Conservation (phyloP, 495 filamentous ascomycete species). For the Podospora australis region DNA sequence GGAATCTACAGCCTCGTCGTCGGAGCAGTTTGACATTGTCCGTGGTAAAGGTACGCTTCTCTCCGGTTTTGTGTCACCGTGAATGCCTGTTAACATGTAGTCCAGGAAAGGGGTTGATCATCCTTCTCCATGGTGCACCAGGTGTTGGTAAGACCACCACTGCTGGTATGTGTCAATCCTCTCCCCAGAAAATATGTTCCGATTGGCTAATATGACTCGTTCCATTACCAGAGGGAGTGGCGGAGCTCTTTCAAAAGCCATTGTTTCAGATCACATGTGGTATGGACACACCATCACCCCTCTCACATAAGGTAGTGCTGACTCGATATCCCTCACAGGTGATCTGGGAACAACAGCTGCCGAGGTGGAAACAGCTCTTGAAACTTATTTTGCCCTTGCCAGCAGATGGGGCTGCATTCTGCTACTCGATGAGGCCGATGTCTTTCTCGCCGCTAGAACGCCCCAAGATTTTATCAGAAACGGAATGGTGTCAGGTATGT, state of each 20-base stretch:
- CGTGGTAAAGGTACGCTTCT: slow-evolving; percentile 33
- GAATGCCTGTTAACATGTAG: not conserved
- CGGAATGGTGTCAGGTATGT: slow-evolving; percentile 36
- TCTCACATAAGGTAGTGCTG: not conserved
- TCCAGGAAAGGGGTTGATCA: slow-evolving; percentile 41
- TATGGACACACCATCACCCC: slow-evolving; percentile 1
- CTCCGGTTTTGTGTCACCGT: slow-evolving; percentile 28
- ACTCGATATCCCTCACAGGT: slow-evolving; percentile 3
- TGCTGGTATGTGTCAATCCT: slow-evolving; percentile 22
- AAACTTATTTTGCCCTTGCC: slow-evolving; percentile 32
- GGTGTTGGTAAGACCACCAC: slow-evolving; percentile 43
- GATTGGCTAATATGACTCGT: too few species aligned
- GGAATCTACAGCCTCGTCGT: slow-evolving; percentile 11
- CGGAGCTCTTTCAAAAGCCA: slow-evolving; percentile 21
- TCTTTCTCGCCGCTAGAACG: slow-evolving; percentile 44
- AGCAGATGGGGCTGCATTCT: slow-evolving; percentile 41
- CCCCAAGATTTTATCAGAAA: slow-evolving; percentile 40
- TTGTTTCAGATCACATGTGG: slow-evolving; percentile 28
- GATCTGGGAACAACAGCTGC: slow-evolving; percentile 33
- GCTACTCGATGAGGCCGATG: slow-evolving; percentile 52
- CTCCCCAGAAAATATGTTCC: too few species aligned
- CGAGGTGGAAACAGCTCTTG: slow-evolving; percentile 34
- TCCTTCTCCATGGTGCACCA: slow-evolving; percentile 42
- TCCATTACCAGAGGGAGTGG: slow-evolving; percentile 21
- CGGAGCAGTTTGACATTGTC: slow-evolving; percentile 34